Conservation (phyloP, 2,329 filamentous ascomycete species). For the Talaromyces piceae region DNA sequence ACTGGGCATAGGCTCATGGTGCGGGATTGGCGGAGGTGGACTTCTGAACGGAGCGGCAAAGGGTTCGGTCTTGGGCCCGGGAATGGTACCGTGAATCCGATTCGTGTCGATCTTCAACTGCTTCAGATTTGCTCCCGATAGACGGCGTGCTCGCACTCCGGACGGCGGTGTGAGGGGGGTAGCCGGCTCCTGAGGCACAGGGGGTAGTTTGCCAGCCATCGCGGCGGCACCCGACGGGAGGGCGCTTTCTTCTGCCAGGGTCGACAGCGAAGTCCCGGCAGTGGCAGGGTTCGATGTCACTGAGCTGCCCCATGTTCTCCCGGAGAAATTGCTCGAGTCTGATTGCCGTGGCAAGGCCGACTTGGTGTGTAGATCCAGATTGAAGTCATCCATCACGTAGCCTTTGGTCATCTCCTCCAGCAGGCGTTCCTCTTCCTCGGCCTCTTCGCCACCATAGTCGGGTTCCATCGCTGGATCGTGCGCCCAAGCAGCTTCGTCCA, state of each 20-base stretch:
- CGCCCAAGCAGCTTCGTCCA: constrained; percentile 20
- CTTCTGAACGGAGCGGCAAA: constrained; percentile 18
- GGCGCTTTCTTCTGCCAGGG: constrained; percentile 58
- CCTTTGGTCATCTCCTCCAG: constrained; percentile 83
- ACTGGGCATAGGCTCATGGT: constrained; percentile 20
- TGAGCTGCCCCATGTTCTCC: constrained; percentile 73
- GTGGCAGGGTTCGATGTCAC: constrained; percentile 65
- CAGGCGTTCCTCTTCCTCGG: constrained; percentile 66
- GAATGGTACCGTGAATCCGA: constrained; percentile 20
- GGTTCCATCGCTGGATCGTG: constrained; percentile 21
- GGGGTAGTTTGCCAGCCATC: constrained; percentile 25
- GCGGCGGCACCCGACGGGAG: constrained; percentile 29
- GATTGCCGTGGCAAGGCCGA: constrained; percentile 68
- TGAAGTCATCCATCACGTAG: constrained; percentile 75
- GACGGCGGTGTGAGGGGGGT: constrained; percentile 18
- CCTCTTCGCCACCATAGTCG: constrained; percentile 55
- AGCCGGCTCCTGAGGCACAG: constrained; percentile 29
- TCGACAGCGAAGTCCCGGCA: constrained; percentile 60
- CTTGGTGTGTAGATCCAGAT: constrained; percentile 62
- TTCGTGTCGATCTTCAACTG: constrained; percentile 84
- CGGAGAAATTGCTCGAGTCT: constrained; percentile 71
- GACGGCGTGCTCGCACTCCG: constrained; percentile 64
- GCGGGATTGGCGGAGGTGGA: constrained; percentile 22
- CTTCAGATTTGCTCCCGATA: constrained; percentile 73
- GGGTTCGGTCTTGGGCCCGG: constrained; percentile 20